Conservation (phyloP, 2,329 filamentous ascomycete genomes). For the Monilinia aucupariae region DNA sequence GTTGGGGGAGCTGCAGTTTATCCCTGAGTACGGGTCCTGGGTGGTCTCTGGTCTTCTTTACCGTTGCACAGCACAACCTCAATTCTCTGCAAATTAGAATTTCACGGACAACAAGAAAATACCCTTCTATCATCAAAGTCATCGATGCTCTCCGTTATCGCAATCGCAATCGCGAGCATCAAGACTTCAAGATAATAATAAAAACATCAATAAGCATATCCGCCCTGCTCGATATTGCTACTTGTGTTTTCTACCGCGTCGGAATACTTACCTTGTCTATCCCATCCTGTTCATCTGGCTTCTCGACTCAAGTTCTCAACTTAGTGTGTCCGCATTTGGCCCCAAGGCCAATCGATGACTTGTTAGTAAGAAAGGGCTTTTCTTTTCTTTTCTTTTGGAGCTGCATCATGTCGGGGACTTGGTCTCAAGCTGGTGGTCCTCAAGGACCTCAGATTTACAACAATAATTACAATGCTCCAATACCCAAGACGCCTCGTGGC, state of each 20-base stretch:
- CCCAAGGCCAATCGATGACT: slow-evolving; percentile 20
- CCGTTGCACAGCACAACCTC: slow-evolving; percentile 13
- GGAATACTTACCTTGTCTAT: slow-evolving; percentile 1
- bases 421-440: slow-evolving; percentile 27
- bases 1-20: slow-evolving; percentile 11
- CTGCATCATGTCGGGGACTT: slow-evolving; percentile 26
- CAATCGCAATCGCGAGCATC: neutral
- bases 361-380: slow-evolving; percentile 14
- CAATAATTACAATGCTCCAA: slow-evolving; percentile 13
- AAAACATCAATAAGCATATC: neutral
- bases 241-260: slow-evolving; percentile 9
- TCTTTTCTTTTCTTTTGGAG: slow-evolving; percentile 10
- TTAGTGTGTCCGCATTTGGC: neutral
- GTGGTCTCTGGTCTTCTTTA: neutral
- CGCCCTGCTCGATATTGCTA: neutral
- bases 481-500: slow-evolving; percentile 14
- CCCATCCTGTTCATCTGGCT: neutral
- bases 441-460: slow-evolving; percentile 19
- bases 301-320: slow-evolving; percentile 1
- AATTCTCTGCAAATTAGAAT: slow-evolving; percentile 7
- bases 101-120: slow-evolving; percentile 9
- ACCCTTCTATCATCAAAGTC: slow-evolving; percentile 9
- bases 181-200: neutral
- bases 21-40: neutral
- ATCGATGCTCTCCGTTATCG: slow-evolving; percentile 10